Evolutionary conservation across 495 filamentous ascomycete genomes (phyloP).

Genomic region (Cladorrhinum samala): DNA sequence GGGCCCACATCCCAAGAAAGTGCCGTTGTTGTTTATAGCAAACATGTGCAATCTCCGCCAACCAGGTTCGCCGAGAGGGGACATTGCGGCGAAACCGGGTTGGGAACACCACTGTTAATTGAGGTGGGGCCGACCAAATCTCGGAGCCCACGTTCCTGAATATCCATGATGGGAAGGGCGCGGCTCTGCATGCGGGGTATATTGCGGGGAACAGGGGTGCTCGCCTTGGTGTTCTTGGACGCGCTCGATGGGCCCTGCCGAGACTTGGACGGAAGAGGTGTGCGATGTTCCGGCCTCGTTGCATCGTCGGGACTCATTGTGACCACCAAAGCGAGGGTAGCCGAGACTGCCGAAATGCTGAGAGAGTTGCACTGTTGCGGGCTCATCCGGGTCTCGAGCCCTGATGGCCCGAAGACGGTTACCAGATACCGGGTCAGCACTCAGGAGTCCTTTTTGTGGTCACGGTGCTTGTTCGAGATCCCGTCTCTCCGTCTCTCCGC

Average conservation of each 20-base stretch:
- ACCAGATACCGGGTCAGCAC: background rate
- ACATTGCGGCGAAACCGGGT: conserved; percentile 22
- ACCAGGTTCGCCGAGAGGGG: conserved; percentile 18
- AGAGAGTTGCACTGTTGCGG: conserved; percentile 1
- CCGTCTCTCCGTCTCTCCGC: background rate
- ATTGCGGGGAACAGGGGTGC: conserved; percentile 15
- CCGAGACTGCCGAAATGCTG: conserved; percentile 14
- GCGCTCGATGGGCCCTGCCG: conserved; percentile 9
- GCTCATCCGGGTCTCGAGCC: background rate
- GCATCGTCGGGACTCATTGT: conserved; percentile 13
- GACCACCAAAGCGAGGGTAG: conserved; percentile 5
- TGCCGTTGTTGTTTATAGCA: conserved; percentile 12
- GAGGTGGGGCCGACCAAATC: conserved; percentile 16
- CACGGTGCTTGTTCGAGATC: background rate
- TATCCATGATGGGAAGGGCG: conserved; percentile 24
- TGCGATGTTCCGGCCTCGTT: conserved; percentile 24
- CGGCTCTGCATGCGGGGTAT: conserved; percentile 23
- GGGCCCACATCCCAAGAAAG: too few relatives aligned
- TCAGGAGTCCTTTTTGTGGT: background rate
- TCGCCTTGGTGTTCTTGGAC: background rate
- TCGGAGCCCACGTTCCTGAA: conserved; percentile 31
- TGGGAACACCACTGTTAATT: conserved; percentile 15
- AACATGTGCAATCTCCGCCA: conserved; percentile 21
- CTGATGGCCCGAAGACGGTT: background rate
- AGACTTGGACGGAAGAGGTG: conserved; percentile 19